Conservation (phyloP, 768 basidiomycete genomes). For the Paxillus ammoniavirescens region DNA sequence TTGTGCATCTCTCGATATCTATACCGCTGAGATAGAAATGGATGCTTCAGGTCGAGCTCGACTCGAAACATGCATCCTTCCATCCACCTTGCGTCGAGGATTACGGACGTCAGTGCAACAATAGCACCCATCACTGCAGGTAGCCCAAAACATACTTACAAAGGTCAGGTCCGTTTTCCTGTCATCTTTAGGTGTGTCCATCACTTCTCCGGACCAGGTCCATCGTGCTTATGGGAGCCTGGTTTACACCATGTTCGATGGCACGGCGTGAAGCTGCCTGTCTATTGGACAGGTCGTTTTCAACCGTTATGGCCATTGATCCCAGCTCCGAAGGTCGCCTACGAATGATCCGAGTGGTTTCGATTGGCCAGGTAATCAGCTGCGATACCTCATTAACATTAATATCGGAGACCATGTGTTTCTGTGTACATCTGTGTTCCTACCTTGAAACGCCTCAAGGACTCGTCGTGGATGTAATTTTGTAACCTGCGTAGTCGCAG, state of each 20-base stretch:
- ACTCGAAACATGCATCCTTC: too few relatives aligned
- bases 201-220: not conserved
- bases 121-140: not conserved
- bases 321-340: not conserved
- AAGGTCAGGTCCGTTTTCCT: not conserved
- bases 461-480: not conserved
- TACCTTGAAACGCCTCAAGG: not conserved
- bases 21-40: not conserved
- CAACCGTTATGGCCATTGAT: too few relatives aligned
- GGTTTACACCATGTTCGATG: not conserved
- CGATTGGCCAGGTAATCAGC: not conserved
- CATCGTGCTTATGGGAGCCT: not conserved
- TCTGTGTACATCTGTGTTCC: not conserved
- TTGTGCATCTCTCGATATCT: slow-evolving; percentile 6
- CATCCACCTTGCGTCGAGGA: slow-evolving; percentile 1
- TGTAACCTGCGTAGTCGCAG: not conserved
- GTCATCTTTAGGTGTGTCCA: not conserved
- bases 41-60: slow-evolving; percentile 6
- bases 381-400: not conserved
- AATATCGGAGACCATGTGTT: not conserved
- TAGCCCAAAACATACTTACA: not conserved
- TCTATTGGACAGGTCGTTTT: not conserved
- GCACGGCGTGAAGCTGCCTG: not conserved
- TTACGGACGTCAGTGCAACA: slow-evolving; percentile 7
- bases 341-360: not conserved